phyloP scores from a whole-genome alignment of 2,329 filamentous ascomycete species.

The Diaporthe australafricana region DNA sequence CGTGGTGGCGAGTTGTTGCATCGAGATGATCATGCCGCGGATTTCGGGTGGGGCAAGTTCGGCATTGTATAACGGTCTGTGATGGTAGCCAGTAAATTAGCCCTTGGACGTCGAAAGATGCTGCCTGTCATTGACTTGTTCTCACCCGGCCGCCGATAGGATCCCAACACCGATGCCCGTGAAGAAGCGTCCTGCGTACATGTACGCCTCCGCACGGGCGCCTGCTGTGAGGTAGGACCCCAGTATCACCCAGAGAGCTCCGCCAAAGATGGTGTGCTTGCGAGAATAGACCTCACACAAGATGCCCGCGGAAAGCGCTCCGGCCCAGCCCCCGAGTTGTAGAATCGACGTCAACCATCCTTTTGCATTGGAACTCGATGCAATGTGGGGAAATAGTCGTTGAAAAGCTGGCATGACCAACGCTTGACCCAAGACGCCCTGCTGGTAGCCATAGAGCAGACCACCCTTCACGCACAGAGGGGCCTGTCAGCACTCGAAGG shows the following conservation, averaged over 20 bases:
- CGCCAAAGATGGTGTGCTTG: constrained; percentile 54
- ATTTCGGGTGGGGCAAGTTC: constrained; percentile 21
- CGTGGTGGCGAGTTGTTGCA: constrained; percentile 8
- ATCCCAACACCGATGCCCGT: constrained; percentile 15
- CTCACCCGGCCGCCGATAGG: not conserved
- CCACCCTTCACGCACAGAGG: constrained; percentile 42
- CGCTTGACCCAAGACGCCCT: constrained; percentile 53
- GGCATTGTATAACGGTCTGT: constrained; percentile 14
- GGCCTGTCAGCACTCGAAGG: constrained; percentile 28
- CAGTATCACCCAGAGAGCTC: constrained; percentile 45
- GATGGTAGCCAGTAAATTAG: not conserved
- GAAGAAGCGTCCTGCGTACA: constrained; percentile 28
- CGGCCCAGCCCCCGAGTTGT: constrained; percentile 49
- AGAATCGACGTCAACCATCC: constrained; percentile 52
- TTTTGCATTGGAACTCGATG: constrained; percentile 45
- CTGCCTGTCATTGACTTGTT: not conserved
- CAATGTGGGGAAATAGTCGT: constrained; percentile 47
- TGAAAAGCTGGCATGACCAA: constrained; percentile 51
- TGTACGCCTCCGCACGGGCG: constrained; percentile 35
- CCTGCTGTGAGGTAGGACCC: constrained; percentile 42
- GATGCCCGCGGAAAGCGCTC: constrained; percentile 49
- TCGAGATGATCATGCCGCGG: not conserved
- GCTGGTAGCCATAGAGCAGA: constrained; percentile 54
- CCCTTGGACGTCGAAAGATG: not conserved
- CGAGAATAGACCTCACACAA: constrained; percentile 51